Base-by-base conservation (phyloP, 257 asterid species). In the Anisodus acutangulus region DNA sequence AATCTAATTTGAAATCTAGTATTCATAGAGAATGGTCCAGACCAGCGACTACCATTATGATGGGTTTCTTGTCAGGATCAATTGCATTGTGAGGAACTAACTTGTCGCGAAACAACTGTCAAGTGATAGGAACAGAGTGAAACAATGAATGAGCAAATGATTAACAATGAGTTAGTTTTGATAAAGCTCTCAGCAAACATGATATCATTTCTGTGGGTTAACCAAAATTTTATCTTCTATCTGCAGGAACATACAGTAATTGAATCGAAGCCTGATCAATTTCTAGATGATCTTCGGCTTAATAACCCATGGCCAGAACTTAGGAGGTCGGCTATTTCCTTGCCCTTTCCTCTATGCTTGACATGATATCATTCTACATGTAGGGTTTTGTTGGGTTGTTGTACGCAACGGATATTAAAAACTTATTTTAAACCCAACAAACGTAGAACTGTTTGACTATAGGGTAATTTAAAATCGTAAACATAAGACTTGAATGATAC, bases 241-340 rank as follows among this genome's bases (percentile, higher is more conserved):
- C 66, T 85, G 85, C 91, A 97, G 99, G 98, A 97, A 90, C 99
- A 97, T 88, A 89, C 97, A 35, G 98, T 97, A 80, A 87, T 93
- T 79, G 99, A 97, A 83, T 93, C 98, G 81, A 97, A 97, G 91
- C 99, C 99, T 17, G 99, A 97, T 84, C 98, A 97, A 81, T 95
- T 95, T 89, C 89, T 95, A 87, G 99, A 97, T 79, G 98, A 93
- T 86, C 95, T 97, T 76, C 95, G 97, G 74, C 91, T 97, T 85
- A 95, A 95, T 89, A 92, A 93, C 86, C 97, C 99, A 9, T 97
- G 99, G 99, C 93, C 95, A 26, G 95, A 97, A 91, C 98, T 97
- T 59, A 87, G 78, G 87, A 93, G 98, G 99, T 97, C 86, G 88
- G 84, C 43, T 70, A 31, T 64, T 80, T 86, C 82, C 62, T 69